Evolutionary conservation across 2,329 filamentous ascomycete genomes (phyloP), one percentile per base, ranked within the genome.

Genomic region (Aureobasidium sp.): DNA sequence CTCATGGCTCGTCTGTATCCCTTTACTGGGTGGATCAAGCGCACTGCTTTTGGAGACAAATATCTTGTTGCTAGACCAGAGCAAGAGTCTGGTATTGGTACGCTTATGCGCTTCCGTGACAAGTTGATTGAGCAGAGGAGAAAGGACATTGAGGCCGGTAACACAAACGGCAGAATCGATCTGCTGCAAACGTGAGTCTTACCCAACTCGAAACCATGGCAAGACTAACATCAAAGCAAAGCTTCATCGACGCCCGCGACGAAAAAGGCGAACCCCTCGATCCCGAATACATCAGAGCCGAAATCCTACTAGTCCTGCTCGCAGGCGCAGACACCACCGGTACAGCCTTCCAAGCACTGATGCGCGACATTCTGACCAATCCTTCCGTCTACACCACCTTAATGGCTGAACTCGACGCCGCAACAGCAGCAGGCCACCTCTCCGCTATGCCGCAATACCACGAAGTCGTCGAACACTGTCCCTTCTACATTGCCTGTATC

Each of bases 81-180:
- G 51, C 77, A 85, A 37, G 71, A 82, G 42, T 79, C 76, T 13
- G 82, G 82, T 0, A 82, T 84, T 37, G 82, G 82, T 0, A 78
- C 77, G 1, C 67, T 84, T 61, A 84, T 85, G 81, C 75, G 80
- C 9, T 84, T 84, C 69, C 79, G 82, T 4, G 82, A 85, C 65
- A 75, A 76, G 29, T 74, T 85, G 2, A 77, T 85, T 62, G 68
- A 71, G 26, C 71, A 82, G 64, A 76, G 83, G 0, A 70, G 78
- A 27, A 69, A 75, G 29, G 79, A 82, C 57, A 74, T 83, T 23
- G 73, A 78, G 55, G 68, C 72, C 5, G 80, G 78, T 1, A 80
- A 77, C 10, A 72, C 75, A 0, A 67, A 71, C 6, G 75, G 74
- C 1, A 75, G 79, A 5, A 72, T 79, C 26, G 83, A 85, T 66